Conservation (phyloP, 2,329 filamentous ascomycete genomes). For the Zymoseptoria tritici region DNA sequence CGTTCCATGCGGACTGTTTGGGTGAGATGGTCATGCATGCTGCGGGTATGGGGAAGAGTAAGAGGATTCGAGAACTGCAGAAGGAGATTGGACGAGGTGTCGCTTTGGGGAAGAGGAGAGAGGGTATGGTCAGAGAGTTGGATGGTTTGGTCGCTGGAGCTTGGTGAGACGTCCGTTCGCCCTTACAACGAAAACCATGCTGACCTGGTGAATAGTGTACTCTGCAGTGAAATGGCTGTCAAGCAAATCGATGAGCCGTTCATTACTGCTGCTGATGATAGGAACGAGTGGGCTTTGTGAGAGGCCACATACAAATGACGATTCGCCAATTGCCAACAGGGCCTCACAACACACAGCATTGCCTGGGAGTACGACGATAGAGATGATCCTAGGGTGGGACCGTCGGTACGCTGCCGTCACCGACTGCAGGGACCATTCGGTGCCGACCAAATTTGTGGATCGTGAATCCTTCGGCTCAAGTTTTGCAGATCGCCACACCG, state of each 20-base stretch:
- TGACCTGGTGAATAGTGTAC: conserved; percentile 48
- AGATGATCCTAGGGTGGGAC: neutral
- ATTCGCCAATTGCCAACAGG: neutral
- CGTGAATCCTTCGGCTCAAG: neutral
- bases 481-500: neutral
- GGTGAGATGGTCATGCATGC: conserved; percentile 79
- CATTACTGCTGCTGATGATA: conserved; percentile 63
- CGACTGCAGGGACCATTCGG: neutral
- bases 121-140: conserved; percentile 77
- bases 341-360: neutral
- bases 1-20: conserved; percentile 92
- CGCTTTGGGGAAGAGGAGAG: conserved; percentile 63
- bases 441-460: neutral
- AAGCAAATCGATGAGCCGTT: conserved; percentile 93
- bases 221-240: conserved; percentile 92
- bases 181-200: conserved; percentile 29
- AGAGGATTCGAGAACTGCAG: conserved; percentile 79
- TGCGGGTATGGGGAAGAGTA: conserved; percentile 65
- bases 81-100: conserved; percentile 67
- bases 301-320: conserved; percentile 7
- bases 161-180: conserved; percentile 40
- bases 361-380: neutral
- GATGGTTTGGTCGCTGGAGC: conserved; percentile 85
- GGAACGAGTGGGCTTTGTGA: conserved; percentile 66
- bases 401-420: neutral